A percentile compares a stretch with the other conserved stretches of the same genome.
These are phyloP conservation scores for Sarcomyxa edulis DNA, from an alignment of 768 basidiomycete species.

Conservation along the genomic window DNA sequence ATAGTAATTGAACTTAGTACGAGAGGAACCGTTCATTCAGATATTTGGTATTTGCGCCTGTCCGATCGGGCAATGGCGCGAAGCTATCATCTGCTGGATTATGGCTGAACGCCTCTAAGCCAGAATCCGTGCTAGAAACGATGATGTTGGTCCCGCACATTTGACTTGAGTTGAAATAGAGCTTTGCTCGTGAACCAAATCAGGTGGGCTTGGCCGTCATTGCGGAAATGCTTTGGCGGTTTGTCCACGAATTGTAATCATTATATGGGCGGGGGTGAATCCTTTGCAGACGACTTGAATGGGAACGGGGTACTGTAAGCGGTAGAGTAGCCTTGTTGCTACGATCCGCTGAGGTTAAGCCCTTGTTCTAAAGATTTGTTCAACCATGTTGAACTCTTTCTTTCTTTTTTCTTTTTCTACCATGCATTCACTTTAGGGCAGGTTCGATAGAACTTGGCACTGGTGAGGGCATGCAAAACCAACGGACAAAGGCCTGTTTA, in stretches of 20 bases:
- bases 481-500: too few species aligned
- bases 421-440: slow-evolving; percentile 34
- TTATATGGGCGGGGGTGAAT: slow-evolving; percentile 69
- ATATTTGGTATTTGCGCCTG: slow-evolving; percentile 80
- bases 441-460: slow-evolving; percentile 17
- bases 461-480: slow-evolving; percentile 1
- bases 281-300: slow-evolving; percentile 79
- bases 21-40: slow-evolving; percentile 81
- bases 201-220: slow-evolving; percentile 40
- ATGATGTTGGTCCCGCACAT: slow-evolving; percentile 67
- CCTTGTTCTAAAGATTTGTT: slow-evolving; percentile 68
- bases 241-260: slow-evolving; percentile 55
- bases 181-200: slow-evolving; percentile 68
- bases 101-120: slow-evolving; percentile 83
- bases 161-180: slow-evolving; percentile 61
- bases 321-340: slow-evolving; percentile 77
- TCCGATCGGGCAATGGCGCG: slow-evolving; percentile 74
- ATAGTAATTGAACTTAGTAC: slow-evolving; percentile 80
- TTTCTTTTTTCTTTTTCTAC: slow-evolving; percentile 29
- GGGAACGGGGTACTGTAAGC: slow-evolving; percentile 72
- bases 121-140: slow-evolving; percentile 76
- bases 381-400: slow-evolving; percentile 43
- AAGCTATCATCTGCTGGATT: slow-evolving; percentile 82
- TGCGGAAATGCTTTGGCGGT: slow-evolving; percentile 50
- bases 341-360: slow-evolving; percentile 76